phyloP scores from a whole-genome alignment of 768 basidiomycete genomes.

The Podaxis sp. region DNA sequence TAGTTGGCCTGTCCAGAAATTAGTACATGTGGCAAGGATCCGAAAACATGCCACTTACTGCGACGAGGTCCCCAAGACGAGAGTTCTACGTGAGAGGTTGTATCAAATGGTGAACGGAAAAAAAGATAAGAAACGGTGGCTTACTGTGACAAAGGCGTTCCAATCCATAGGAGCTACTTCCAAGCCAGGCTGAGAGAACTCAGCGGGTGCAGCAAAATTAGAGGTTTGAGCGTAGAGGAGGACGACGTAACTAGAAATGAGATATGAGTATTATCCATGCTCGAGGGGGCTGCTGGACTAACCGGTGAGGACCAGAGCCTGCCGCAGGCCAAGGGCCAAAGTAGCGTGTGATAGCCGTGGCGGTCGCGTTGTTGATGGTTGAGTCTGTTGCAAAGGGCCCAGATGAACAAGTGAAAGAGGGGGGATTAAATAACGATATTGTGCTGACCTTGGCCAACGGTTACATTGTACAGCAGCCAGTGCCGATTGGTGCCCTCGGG shows the following conservation, averaged over 20 bases:
- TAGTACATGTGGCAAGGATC: neutral
- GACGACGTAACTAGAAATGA: slow-evolving; percentile 58
- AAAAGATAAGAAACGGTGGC: neutral
- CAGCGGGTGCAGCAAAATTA: slow-evolving; percentile 59
- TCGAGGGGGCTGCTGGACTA: slow-evolving; percentile 3
- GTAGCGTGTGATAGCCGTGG: slow-evolving; percentile 58
- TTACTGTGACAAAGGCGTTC: slow-evolving; percentile 24
- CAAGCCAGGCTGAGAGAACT: slow-evolving; percentile 47
- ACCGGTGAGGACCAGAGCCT: slow-evolving; percentile 78
- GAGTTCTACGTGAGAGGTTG: slow-evolving; percentile 4
- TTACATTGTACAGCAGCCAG: slow-evolving; percentile 76
- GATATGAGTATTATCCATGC: neutral
- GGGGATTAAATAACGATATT: slow-evolving; percentile 27
- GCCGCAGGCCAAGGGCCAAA: slow-evolving; percentile 69
- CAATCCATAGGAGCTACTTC: slow-evolving; percentile 59
- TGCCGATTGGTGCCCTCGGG: slow-evolving; percentile 67
- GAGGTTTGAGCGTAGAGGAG: slow-evolving; percentile 64
- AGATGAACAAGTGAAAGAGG: neutral
- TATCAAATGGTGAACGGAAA: neutral
- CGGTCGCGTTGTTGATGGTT: slow-evolving; percentile 43
- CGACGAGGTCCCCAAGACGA: slow-evolving; percentile 13
- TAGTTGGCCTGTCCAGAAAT: slow-evolving; percentile 54
- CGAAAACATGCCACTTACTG: neutral
- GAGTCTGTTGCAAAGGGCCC: slow-evolving; percentile 24
- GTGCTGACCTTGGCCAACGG: slow-evolving; percentile 27